Evolutionary conservation across 2,329 filamentous ascomycete species (phyloP), one percentile per base, ranked within the genome.

Genomic region (Stagonosporopsis chrysanthemi): DNA sequence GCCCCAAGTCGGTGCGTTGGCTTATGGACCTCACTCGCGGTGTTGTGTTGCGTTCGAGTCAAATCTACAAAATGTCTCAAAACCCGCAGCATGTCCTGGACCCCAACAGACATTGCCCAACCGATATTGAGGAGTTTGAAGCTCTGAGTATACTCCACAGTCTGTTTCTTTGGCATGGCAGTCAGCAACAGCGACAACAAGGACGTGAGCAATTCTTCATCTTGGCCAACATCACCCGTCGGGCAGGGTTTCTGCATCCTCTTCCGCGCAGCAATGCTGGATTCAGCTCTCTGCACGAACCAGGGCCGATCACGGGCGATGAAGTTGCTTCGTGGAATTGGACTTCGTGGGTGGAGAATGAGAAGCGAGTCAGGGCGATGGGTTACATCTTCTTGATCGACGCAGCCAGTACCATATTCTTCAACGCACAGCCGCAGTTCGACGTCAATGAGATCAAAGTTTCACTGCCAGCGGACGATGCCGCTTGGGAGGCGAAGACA

Each of bases 381-480:
- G 87, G 87, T 66, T 82, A 86, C 65, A 81, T 90, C 2, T 87
- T 87, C 68, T 76, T 90, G 17, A 79, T 84, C 31, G 89, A 91
- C 67, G 81, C 83, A 15, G 85, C 87, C 11, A 83, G 88, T 70
- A 85, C 85, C 17, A 83, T 92, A 19, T 92, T 88, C 71, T 92
- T 91, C 81, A 91, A 92, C 71, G 77, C 78, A n/a, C 75, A 81
- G 9, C 83, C 88, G 14, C 80, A 85, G 41, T 85, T 91, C 39
- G 85, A 90, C 56, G 77, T 82, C 8, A 80, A 86, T 31, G 88
- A 91, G 63, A 81, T 91, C 47, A 80, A 82, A 28, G 74, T 91
- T 35, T 88, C 88, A n/a, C 77, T 92, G 6, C 89, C 90, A 8
- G 83, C 85, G 14, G 89, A 92, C 65, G 90, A 92, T 73, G 87